A percentile compares a stretch with the other conserved stretches of the same genome.
These are phyloP conservation scores for Hirschioporus abietinus DNA, from an alignment of 768 basidiomycete genomes.

Conservation along the genomic window DNA sequence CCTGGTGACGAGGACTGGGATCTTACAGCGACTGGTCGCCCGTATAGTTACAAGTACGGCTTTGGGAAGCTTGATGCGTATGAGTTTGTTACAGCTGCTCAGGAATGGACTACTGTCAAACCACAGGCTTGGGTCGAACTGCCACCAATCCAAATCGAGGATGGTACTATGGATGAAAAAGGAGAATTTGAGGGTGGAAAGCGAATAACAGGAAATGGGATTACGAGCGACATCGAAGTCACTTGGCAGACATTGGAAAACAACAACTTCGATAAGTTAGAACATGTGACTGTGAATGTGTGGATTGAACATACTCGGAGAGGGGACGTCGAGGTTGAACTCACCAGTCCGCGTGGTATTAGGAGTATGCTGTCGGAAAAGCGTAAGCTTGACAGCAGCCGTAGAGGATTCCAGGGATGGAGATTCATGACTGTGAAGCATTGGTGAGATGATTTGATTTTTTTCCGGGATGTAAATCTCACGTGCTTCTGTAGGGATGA, in stretches of 20 bases:
- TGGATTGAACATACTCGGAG: conserved; percentile 36
- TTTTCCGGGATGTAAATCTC: neutral
- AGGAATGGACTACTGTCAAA: conserved; percentile 38
- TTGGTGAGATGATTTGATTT: conserved; percentile 28
- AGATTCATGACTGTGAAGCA: conserved; percentile 48
- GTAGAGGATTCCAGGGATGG: conserved; percentile 38
- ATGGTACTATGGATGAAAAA: conserved; percentile 11
- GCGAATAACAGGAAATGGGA: conserved; percentile 26
- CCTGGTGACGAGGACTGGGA: conserved; percentile 44
- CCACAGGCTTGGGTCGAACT: conserved; percentile 42
- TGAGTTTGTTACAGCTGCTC: conserved; percentile 33
- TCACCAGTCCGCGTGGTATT: conserved; percentile 37
- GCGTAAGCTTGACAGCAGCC: conserved; percentile 33
- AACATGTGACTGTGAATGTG: conserved; percentile 42
- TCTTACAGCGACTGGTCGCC: conserved; percentile 33
- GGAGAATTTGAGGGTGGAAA: conserved; percentile 20
- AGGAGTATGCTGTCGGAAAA: conserved; percentile 35
- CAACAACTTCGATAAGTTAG: conserved; percentile 38
- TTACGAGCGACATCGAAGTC: conserved; percentile 26
- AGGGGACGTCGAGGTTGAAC: conserved; percentile 42
- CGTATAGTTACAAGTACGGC: conserved; percentile 46
- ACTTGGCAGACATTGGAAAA: conserved; percentile 26
- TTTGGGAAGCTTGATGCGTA: conserved; percentile 43
- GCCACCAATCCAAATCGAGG: conserved; percentile 22
- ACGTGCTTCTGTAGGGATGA: conserved; percentile 33